Evolutionary conservation across 257 asterid genomes (phyloP).

Genomic region (Rhazya stricta): DNA sequence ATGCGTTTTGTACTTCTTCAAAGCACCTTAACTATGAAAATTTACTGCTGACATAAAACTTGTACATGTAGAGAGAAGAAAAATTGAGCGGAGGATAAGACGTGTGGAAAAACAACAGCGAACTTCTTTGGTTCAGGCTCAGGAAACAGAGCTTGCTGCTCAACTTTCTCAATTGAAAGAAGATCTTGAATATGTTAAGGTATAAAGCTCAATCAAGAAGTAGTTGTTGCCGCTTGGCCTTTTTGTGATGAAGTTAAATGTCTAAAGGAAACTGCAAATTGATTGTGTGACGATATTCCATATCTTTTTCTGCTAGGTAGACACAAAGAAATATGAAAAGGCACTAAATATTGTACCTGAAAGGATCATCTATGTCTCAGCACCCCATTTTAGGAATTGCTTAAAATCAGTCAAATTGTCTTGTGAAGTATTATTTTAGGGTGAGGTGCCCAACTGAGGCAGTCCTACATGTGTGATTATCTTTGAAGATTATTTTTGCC

Average conservation of each 20-base stretch:
- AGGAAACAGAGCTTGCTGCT: conserved; percentile 55
- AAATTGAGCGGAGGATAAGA: conserved; percentile 72
- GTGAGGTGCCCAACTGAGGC: neutral
- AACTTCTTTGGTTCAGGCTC: conserved; percentile 51
- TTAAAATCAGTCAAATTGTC: neutral
- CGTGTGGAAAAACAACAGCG: conserved; percentile 88
- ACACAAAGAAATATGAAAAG: neutral
- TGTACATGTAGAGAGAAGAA: conserved; percentile 68
- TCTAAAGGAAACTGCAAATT: neutral
- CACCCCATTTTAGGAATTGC: neutral
- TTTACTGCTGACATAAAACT: conserved; percentile 10
- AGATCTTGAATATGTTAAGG: conserved; percentile 95
- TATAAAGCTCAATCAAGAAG: conserved; percentile 15
- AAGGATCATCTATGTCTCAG: neutral
- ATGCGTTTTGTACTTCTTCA: neutral
- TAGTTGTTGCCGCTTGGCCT: neutral
- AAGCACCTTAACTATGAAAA: neutral
- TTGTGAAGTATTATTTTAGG: neutral
- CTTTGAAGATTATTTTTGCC: neutral
- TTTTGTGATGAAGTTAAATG: neutral
- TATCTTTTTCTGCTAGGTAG: neutral
- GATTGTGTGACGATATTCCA: neutral
- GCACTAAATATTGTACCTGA: neutral
- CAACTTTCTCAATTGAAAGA: conserved; percentile 76
- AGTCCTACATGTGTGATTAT: neutral